Conservation (phyloP, 176 grass and related monocot genomes). For the Microstegium vimineum region DNA sequence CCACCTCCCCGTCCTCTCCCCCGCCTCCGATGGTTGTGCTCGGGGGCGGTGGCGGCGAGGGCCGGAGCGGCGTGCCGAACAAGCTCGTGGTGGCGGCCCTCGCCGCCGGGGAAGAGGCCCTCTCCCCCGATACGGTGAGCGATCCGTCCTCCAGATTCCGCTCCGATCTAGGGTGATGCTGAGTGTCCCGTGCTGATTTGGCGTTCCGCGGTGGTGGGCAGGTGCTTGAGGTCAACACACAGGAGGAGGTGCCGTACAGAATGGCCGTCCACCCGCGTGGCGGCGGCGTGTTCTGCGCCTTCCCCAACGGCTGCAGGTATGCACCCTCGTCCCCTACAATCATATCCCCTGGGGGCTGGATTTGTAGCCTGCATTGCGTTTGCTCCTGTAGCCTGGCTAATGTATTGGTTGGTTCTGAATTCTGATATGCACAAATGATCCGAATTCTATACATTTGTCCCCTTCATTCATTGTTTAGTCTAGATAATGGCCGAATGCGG, state of each 20-base stretch:
- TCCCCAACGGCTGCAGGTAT: conserved; percentile 80
- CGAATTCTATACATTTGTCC: neutral
- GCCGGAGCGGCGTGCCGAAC: conserved; percentile 80
- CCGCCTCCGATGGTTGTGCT: conserved; percentile 40
- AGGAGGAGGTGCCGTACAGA: conserved; percentile 70
- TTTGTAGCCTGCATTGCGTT: neutral
- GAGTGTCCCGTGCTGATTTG: neutral
- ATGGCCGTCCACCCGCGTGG: conserved; percentile 84
- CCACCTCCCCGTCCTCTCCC: neutral
- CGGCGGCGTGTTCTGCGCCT: conserved; percentile 66
- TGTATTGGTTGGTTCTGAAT: neutral
- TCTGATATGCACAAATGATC: neutral
- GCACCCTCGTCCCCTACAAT: conserved; percentile 17
- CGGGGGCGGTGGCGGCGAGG: conserved; percentile 76
- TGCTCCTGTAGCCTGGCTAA: neutral
- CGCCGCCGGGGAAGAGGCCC: neutral
- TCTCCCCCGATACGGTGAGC: conserved; percentile 60
- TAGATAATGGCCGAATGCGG: neutral
- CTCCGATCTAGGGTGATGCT: neutral
- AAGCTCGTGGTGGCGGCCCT: conserved; percentile 58
- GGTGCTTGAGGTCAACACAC: conserved; percentile 62
- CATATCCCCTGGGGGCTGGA: neutral
- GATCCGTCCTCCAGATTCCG: neutral
- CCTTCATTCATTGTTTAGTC: neutral
- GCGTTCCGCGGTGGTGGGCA: conserved; percentile 15